Conservation (phyloP, 2,329 filamentous ascomycete species). For the Fonsecaea pugnacius region DNA sequence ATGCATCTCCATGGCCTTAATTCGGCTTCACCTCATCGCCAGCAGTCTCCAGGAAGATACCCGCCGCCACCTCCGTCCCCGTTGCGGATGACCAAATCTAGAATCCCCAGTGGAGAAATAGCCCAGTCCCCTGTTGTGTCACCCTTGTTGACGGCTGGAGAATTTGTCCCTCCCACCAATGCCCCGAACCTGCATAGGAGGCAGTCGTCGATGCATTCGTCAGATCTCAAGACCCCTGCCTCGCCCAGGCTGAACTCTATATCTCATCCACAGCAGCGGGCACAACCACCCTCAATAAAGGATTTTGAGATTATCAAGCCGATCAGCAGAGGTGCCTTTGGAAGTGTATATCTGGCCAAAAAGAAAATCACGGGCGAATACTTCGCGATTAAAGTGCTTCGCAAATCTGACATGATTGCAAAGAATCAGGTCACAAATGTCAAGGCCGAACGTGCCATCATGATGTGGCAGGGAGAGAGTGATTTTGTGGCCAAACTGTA, state of each 20-base stretch:
- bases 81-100: conserved; percentile 80
- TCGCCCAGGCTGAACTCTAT: conserved; percentile 79
- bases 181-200: conserved; percentile 69
- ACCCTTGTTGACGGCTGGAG: conserved; percentile 79
- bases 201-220: conserved; percentile 88
- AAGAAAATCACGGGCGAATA: conserved; percentile 99
- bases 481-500: conserved; percentile 99
- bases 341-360: conserved; percentile 95
- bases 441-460: conserved; percentile 96
- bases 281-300: conserved; percentile 93
- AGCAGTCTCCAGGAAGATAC: conserved; percentile 82
- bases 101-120: conserved; percentile 61
- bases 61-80: conserved; percentile 81
- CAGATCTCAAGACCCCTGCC: conserved; percentile 70
- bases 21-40: conserved; percentile 74
- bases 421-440: conserved; percentile 99
- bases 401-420: conserved; percentile 99
- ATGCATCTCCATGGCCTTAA: conserved; percentile 75
- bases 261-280: conserved; percentile 79
- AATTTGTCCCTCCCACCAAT: conserved; percentile 58
- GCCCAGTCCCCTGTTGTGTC: conserved; percentile 79
- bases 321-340: conserved; percentile 98
- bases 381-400: conserved; percentile 96
- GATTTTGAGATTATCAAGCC: conserved; percentile 99
- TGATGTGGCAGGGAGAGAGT: conserved; percentile 99